Percentiles rank a stretch among this genome's conserved stretches.
phyloP scores from a whole-genome alignment of 2,329 filamentous ascomycete species.

The Endoconidiophora laricicola region DNA sequence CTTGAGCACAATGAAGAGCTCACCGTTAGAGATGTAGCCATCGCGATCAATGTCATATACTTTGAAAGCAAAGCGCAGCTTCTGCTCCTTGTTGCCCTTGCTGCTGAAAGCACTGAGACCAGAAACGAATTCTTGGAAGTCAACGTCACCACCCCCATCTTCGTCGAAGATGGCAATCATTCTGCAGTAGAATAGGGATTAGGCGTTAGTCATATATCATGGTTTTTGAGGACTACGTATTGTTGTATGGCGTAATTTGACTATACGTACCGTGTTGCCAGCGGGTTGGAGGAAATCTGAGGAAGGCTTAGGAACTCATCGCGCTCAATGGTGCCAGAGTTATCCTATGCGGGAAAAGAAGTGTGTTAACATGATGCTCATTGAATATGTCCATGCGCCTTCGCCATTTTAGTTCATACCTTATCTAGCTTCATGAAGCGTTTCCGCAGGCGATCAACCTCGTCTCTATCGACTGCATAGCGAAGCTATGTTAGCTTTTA shows the following conservation, averaged over 20 bases:
- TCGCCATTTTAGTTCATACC: conserved; percentile 32
- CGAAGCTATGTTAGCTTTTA: conserved; percentile 84
- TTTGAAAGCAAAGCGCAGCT: conserved; percentile 94
- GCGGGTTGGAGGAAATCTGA: conserved; percentile 92
- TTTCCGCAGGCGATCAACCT: conserved; percentile 89
- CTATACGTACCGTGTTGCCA: conserved; percentile 62
- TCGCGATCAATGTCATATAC: conserved; percentile 99
- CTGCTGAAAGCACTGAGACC: conserved; percentile 89
- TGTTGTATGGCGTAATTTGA: background rate
- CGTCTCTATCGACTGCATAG: conserved; percentile 73
- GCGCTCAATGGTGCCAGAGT: conserved; percentile 94
- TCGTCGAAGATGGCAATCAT: conserved; percentile 99
- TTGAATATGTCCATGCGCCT: too few relatives aligned
- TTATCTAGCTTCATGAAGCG: conserved; percentile 99
- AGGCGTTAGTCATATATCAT: background rate
- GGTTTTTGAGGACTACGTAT: background rate
- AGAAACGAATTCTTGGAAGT: conserved; percentile 97
- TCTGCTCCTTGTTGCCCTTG: conserved; percentile 98
- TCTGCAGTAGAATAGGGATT: conserved; percentile 26
- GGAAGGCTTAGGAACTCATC: conserved; percentile 95
- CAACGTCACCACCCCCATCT: conserved; percentile 91
- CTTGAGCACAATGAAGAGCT: conserved; percentile 98
- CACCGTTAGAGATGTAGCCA: conserved; percentile 95
- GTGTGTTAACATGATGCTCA: too few relatives aligned
- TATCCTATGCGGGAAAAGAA: conserved; percentile 44